Evolutionary conservation across 164 flowering plant genomes (phyloP), one percentile per base, ranked within the genome.

Genomic region (Umbilicus rupestris): DNA sequence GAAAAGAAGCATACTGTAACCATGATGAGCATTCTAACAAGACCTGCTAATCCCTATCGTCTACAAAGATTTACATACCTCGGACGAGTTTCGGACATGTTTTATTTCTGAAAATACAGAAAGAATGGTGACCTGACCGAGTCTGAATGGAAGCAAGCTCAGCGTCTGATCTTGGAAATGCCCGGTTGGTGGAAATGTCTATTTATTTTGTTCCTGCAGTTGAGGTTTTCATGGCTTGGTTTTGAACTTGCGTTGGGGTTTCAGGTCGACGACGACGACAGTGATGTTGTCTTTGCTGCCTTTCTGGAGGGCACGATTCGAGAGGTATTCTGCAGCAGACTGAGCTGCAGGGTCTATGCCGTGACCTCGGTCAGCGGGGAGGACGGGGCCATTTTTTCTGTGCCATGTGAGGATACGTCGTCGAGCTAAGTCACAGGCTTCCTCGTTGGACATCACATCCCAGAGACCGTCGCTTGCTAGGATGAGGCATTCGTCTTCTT

Each of bases 231-330:
- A 44, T 12, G 73, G 14, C 64, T 72, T 76, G 66, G 30, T 71
- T 70, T 72, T 78, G 22, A 75, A 71, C 57, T 78, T 77, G 58
- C 81, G 74, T 33, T 41, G 79, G 60, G 80, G 63, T 69, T 79
- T 81, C 64, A 81, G 66, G 75, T 81, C 84, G 5, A 79, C 73
- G 28, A 75, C 82, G 15, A 81, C 67, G 6, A 79, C 79, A 8
- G 73, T 66, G 39, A 81, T 77, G 65, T 79, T 79, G 71, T 79
- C 82, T 50, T 75, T 69, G 74, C 84, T 81, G 62, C 84, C 84
- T 59, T 66, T 79, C 5, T 73, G 78, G 30, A 75, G 71, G 16
- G 84, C 84, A 33, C 72, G 73, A 50, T 28, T 73, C 1, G 78
- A 74, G 19, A 81, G 80, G 69, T 70, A 77, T 39, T 81, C 84